Percentiles rank a stretch among this genome's conserved stretches.
Conservation (phyloP, 352 stramenopile genomes). For the Globisporangium megalacanthum region DNA sequence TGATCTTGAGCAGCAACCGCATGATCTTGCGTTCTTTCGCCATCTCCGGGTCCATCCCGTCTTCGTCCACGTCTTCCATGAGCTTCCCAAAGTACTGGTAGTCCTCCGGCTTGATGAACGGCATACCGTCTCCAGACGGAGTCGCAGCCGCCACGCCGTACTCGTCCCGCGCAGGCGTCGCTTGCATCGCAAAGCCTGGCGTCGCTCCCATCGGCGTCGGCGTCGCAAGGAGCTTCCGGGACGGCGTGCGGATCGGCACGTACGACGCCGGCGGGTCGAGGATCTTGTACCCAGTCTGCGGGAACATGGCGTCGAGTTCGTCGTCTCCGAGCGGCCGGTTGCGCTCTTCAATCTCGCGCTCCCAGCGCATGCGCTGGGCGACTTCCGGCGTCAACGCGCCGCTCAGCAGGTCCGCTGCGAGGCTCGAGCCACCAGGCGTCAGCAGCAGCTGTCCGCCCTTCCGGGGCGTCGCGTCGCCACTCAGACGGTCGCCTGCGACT, state of each 20-base stretch:
- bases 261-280: slow-evolving; percentile 94
- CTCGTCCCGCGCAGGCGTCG: slow-evolving; percentile 70
- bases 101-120: slow-evolving; percentile 98
- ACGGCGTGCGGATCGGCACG: slow-evolving; percentile 94
- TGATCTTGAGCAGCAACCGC: slow-evolving; percentile 98
- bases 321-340: slow-evolving; percentile 95
- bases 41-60: slow-evolving; percentile 87
- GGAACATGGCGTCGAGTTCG: slow-evolving; percentile 97
- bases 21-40: slow-evolving; percentile 98
- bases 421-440: slow-evolving; percentile 57
- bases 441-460: slow-evolving; percentile 40
- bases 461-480: slow-evolving; percentile 41
- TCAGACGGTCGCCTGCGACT: slow-evolving; percentile 29
- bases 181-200: slow-evolving; percentile 87
- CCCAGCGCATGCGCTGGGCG: slow-evolving; percentile 90
- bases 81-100: slow-evolving; percentile 98
- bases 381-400: slow-evolving; percentile 87
- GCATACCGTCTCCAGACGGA: slow-evolving; percentile 83
- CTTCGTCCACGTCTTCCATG: slow-evolving; percentile 91
- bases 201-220: slow-evolving; percentile 93
- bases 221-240: slow-evolving; percentile 93
- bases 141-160: slow-evolving; percentile 71
- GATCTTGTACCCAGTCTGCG: slow-evolving; percentile 93
- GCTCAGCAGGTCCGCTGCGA: slow-evolving; percentile 49
- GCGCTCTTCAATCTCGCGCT: slow-evolving; percentile 96